These are phyloP conservation scores for Aureobasidium sp. DNA, from an alignment of 2,329 filamentous ascomycete species.

Conservation along the genomic window DNA sequence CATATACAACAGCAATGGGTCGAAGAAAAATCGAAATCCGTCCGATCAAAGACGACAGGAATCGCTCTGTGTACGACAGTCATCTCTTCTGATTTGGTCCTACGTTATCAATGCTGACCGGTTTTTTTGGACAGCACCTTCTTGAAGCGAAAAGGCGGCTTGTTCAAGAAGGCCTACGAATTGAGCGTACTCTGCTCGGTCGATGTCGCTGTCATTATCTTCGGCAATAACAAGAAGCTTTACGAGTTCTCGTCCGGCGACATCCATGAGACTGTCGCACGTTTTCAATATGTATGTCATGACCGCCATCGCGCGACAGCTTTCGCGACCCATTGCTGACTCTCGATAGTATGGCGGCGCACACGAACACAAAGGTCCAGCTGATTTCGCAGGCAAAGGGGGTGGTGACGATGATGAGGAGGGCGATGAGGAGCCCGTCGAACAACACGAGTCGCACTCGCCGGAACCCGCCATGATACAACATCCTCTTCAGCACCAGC, in stretches of 20 bases:
- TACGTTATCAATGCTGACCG: neutral
- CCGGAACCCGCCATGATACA: constrained; percentile 53
- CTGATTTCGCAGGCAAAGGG: constrained; percentile 77
- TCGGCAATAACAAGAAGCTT: constrained; percentile 97
- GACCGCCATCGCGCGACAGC: constrained; percentile 14
- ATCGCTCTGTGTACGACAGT: constrained; percentile 67
- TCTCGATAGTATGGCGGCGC: constrained; percentile 70
- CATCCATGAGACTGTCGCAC: constrained; percentile 81
- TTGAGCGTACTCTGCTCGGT: constrained; percentile 96
- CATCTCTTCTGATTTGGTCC: neutral
- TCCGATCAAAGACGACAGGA: constrained; percentile 96
- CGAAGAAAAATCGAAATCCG: constrained; percentile 99
- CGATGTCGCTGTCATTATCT: constrained; percentile 97
- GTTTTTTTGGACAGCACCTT: constrained; percentile 62
- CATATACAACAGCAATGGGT: constrained; percentile 57
- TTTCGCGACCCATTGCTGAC: constrained; percentile 23
- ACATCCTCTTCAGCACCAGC: constrained; percentile 44
- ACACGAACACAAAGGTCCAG: constrained; percentile 93
- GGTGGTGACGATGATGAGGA: constrained; percentile 71
- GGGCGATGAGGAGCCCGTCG: constrained; percentile 41
- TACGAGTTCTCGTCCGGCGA: constrained; percentile 95
- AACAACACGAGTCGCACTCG: constrained; percentile 46
- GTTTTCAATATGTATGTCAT: constrained; percentile 79
- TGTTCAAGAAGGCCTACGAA: constrained; percentile 99
- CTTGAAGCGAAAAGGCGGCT: constrained; percentile 93